Percentiles rank a stretch among this genome's conserved stretches.
Evolutionary conservation across 768 basidiomycete species (phyloP).

Genomic region (Rubroboletus satanas): DNA sequence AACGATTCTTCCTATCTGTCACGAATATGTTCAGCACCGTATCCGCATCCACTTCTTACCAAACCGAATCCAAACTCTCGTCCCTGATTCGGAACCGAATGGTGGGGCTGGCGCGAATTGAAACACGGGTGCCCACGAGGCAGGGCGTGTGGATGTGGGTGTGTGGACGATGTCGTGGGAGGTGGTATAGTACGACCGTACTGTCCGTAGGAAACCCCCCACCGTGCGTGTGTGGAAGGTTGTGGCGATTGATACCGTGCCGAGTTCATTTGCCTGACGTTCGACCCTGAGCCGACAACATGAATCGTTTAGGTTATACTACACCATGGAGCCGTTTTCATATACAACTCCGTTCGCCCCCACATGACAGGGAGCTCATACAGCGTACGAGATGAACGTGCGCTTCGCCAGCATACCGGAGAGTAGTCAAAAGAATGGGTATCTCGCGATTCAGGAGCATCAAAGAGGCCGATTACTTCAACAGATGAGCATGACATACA

Average conservation of each 20-base stretch:
- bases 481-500: constrained; percentile 6
- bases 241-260: neutral
- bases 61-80: neutral
- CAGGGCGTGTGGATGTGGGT: neutral
- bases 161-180: neutral
- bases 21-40: neutral
- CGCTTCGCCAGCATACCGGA: neutral
- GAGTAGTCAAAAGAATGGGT: neutral
- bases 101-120: neutral
- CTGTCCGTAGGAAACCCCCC: neutral
- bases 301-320: neutral
- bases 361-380: neutral
- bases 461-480: neutral
- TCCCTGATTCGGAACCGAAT: neutral
- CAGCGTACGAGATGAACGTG: neutral
- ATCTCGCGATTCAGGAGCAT: neutral
- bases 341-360: neutral
- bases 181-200: neutral
- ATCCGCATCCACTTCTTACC: neutral
- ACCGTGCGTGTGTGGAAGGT: neutral
- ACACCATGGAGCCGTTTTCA: neutral
- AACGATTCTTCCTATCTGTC: no score
- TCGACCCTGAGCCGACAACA: neutral
- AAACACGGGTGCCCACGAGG: neutral
- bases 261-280: neutral